Conservation (phyloP, 2,329 filamentous ascomycete genomes). For the Botrytis tulipae region DNA sequence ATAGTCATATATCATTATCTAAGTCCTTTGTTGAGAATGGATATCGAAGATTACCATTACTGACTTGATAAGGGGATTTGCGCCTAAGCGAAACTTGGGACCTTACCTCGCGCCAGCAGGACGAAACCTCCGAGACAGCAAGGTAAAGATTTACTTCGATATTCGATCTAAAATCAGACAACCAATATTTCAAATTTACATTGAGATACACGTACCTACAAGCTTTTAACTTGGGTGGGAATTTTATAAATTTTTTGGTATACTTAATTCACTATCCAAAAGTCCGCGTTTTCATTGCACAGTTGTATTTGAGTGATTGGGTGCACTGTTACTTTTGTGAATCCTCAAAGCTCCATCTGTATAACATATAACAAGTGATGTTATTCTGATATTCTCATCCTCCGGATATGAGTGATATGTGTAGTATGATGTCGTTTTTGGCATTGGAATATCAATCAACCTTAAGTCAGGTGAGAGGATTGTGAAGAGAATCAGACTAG, state of each 20-base stretch:
- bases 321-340: background rate
- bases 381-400: constrained; percentile 54
- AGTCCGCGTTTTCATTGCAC: background rate
- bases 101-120: background rate
- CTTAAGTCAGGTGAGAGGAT: constrained; percentile 51
- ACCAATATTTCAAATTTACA: background rate
- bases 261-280: background rate
- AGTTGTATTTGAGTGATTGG: background rate
- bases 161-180: background rate
- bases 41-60: background rate
- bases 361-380: constrained; percentile 51
- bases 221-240: background rate
- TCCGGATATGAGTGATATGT: constrained; percentile 40
- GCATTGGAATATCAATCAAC: constrained; percentile 47
- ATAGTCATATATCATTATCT: background rate
- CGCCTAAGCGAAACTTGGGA: background rate
- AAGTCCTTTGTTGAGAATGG: background rate
- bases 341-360: constrained; percentile 45
- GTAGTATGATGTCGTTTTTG: constrained; percentile 51
- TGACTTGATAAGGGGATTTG: background rate
- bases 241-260: background rate
- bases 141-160: background rate
- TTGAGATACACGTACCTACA: background rate
- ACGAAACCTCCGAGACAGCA: background rate
- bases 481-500: constrained; percentile 54